Conservation (phyloP, 2,329 filamentous ascomycete species). For the Trichoderma afroharzianum region DNA sequence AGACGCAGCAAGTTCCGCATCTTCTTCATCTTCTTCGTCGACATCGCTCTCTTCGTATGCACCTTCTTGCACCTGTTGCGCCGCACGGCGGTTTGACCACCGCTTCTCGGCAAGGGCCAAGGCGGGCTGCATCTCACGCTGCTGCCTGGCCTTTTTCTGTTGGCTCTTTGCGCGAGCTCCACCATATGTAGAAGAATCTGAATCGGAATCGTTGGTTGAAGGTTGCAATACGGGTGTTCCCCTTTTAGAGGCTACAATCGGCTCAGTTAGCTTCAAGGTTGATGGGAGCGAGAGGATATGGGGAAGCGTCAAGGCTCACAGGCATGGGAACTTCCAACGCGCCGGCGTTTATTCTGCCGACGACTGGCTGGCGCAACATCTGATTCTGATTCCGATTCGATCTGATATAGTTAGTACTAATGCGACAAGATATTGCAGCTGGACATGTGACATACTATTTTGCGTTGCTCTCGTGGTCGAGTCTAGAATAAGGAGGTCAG, state of each 20-base stretch:
- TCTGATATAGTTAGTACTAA: conserved; percentile 30
- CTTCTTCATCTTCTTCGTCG: conserved; percentile 62
- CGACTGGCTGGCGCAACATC: conserved; percentile 57
- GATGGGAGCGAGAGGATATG: neutral
- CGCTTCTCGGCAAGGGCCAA: conserved; percentile 75
- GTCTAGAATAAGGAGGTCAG: conserved; percentile 37
- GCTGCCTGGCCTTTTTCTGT: conserved; percentile 74
- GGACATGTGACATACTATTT: conserved; percentile 45
- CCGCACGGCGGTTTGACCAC: conserved; percentile 84
- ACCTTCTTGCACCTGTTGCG: conserved; percentile 64
- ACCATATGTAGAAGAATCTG: conserved; percentile 75
- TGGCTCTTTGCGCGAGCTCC: conserved; percentile 65
- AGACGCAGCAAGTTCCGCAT: conserved; percentile 53
- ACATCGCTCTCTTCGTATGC: conserved; percentile 64
- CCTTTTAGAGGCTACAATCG: conserved; percentile 53
- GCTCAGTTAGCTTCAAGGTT: neutral
- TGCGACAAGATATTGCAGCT: conserved; percentile 2
- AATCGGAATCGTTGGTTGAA: conserved; percentile 59
- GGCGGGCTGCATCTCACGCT: conserved; percentile 63
- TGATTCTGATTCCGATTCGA: conserved; percentile 63
- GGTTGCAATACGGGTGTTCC: conserved; percentile 54
- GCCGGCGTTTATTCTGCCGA: conserved; percentile 66
- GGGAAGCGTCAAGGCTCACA: conserved; percentile 44
- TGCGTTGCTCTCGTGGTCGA: conserved; percentile 55
- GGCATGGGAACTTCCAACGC: conserved; percentile 60